Evolutionary conservation across 495 filamentous ascomycete species (phyloP).

Genomic region (Delitschia confertaspora): DNA sequence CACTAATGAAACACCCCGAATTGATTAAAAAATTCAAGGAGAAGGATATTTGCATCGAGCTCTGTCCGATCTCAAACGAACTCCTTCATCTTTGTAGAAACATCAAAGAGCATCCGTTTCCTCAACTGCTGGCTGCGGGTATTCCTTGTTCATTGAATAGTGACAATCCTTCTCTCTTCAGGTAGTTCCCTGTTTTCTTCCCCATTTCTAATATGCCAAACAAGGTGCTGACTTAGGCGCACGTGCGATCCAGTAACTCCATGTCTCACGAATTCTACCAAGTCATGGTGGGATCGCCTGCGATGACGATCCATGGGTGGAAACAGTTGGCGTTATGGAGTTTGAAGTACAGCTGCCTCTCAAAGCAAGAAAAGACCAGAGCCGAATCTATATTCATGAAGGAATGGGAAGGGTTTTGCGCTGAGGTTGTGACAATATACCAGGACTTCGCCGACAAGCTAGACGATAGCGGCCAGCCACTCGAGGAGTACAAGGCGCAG

Average conservation of each 20-base stretch:
- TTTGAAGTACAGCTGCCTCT: conserved; percentile 33
- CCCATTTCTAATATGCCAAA: conserved; percentile 1
- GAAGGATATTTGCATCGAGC: conserved; percentile 34
- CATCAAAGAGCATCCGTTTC: conserved; percentile 35
- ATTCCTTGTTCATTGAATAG: conserved; percentile 36
- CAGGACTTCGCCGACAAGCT: too few relatives aligned
- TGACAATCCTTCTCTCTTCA: conserved; percentile 37
- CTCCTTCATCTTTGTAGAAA: conserved; percentile 37
- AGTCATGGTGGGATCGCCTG: conserved; percentile 35
- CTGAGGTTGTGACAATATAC: conserved; percentile 26
- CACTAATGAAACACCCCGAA: conserved; percentile 33
- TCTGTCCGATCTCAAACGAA: conserved; percentile 37
- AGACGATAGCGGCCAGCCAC: too few relatives aligned
- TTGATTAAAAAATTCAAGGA: conserved; percentile 33
- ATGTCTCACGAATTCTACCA: conserved; percentile 38
- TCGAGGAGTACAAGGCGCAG: too few relatives aligned
- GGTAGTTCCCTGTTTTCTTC: conserved; percentile 23
- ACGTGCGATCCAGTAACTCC: conserved; percentile 26
- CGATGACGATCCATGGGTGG: conserved; percentile 36
- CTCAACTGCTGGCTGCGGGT: conserved; percentile 32
- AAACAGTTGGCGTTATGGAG: conserved; percentile 36
- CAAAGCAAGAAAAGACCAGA: conserved; percentile 16
- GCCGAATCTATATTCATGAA: conserved; percentile 23
- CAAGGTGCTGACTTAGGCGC: conserved; percentile 16
- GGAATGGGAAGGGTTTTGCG: conserved; percentile 33